These are phyloP conservation scores for Candida glucosophila DNA, from an alignment of 1,139 yeast genomes.

Conservation along the genomic window DNA sequence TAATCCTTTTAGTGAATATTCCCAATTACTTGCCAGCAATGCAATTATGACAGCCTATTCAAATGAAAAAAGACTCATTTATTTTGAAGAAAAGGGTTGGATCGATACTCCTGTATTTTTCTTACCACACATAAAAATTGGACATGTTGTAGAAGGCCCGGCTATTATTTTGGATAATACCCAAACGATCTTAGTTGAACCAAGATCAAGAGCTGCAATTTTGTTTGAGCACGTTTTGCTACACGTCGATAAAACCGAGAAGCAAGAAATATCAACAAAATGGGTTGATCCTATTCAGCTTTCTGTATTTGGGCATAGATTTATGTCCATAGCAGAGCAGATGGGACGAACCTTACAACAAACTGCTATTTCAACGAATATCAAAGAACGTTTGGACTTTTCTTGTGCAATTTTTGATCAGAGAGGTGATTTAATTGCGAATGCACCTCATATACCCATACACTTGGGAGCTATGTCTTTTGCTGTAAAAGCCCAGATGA, in stretches of 20 bases:
- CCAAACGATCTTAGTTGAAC: constrained; percentile 78
- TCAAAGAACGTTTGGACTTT: constrained; percentile 75
- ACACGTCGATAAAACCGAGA: constrained; percentile 19
- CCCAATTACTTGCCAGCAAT: constrained; percentile 5
- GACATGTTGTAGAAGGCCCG: constrained; percentile 60
- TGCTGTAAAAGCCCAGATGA: constrained; percentile 63
- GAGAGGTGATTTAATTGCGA: constrained; percentile 72
- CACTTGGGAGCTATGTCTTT: constrained; percentile 85
- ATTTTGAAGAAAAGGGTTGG: constrained; percentile 36
- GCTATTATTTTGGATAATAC: constrained; percentile 80
- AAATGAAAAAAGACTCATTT: constrained; percentile 11
- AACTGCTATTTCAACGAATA: constrained; percentile 79
- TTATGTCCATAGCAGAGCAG: constrained; percentile 85
- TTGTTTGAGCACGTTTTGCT: constrained; percentile 44
- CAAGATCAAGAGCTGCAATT: constrained; percentile 56
- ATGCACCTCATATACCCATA: constrained; percentile 85
- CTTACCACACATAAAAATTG: constrained; percentile 42
- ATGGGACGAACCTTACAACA: constrained; percentile 79
- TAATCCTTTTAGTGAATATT: constrained; percentile 28
- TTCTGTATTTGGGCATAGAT: constrained; percentile 75
- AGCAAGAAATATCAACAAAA: constrained; percentile 16
- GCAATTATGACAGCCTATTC: constrained; percentile 4
- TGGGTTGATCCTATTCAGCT: constrained; percentile 60
- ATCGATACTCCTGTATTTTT: constrained; percentile 41
- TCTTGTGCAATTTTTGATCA: constrained; percentile 77